Base-by-base conservation (phyloP, 495 filamentous ascomycete species). In the Aspergillus avenaceus region DNA sequence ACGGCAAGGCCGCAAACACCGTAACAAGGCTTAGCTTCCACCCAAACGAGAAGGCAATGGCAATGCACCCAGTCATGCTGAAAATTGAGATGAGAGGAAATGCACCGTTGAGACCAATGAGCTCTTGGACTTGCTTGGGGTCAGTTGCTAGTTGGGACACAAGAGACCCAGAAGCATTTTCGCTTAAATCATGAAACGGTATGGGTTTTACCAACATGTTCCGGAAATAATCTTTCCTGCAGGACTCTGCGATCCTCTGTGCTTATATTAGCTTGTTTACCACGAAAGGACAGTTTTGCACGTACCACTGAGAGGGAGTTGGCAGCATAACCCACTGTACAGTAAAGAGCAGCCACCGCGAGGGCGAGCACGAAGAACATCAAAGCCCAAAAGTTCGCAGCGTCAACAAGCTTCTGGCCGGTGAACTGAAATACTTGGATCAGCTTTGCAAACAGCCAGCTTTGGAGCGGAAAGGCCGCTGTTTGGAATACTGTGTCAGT, bases 21-120 rank as follows among this genome's bases (percentile, higher is more conserved):
- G 83, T 71, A 12, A 85, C 75, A 0, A 83, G 64, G 1, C 72
- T 74, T 2, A 86, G 72, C 52, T 84, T 84, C 82, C 83, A 85
- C 5, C 81, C 83, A 43, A 82, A 69, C 13, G 78, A 62, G 49
- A 84, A 79, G 0, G 81, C 71, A 22, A 84, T 61, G 11, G 75
- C 65, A 45, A 83, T 70, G 8, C 79, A 77, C 1, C 75, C 73
- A 27, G 84, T 71, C 48, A 78, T 72, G 29, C 67, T 80, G 47
- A 82, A 70, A 22, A 77, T 70, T 2, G 63, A 64, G 4, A 69
- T 67, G 0, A 71, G 21, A 7, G 64, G 56, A 23, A 71, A 60
- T 5, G 50, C 57, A 11, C 68, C 62, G n/a, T 54, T 71, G 0
- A 52, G n/a, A 0, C 82, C 79, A 0, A 86, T 59, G 3, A 87